These are phyloP conservation scores for Schwanniomyces pseudopolymorphus DNA, from an alignment of 805 yeast species.

Conservation along the genomic window DNA sequence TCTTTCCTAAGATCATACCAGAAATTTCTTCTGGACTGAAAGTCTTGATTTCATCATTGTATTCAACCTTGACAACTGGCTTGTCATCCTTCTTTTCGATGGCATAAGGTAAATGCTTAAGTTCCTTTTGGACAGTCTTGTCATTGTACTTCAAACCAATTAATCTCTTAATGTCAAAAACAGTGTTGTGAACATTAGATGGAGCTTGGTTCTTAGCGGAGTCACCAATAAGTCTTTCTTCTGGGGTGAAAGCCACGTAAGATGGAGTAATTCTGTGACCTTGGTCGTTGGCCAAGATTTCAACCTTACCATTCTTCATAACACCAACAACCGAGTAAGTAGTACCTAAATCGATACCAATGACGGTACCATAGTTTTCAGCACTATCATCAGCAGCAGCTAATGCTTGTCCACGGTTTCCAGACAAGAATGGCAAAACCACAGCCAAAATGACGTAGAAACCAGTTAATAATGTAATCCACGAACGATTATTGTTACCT, in stretches of 20 bases:
- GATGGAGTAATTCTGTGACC: constrained; percentile 97
- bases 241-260: constrained; percentile 86
- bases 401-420: constrained; percentile 10
- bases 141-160: constrained; percentile 84
- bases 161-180: constrained; percentile 83
- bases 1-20: constrained; percentile 83
- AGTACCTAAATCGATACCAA: constrained; percentile 83
- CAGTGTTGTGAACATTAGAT: constrained; percentile 83
- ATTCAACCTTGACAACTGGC: constrained; percentile 79
- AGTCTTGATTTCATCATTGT: constrained; percentile 76
- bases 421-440: constrained; percentile 37
- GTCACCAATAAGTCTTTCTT: constrained; percentile 87
- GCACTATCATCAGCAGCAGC: constrained; percentile 21
- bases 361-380: constrained; percentile 46
- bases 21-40: constrained; percentile 92
- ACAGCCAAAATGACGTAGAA: constrained; percentile 34
- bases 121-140: constrained; percentile 60
- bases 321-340: constrained; percentile 97
- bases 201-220: constrained; percentile 97
- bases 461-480: constrained; percentile 28
- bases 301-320: constrained; percentile 83
- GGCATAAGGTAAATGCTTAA: constrained; percentile 71
- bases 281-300: constrained; percentile 92
- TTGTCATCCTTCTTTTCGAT: constrained; percentile 67
- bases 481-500: constrained; percentile 13